phyloP scores from a whole-genome alignment of 805 yeast species.

The Saccharomycopsis sp. region DNA sequence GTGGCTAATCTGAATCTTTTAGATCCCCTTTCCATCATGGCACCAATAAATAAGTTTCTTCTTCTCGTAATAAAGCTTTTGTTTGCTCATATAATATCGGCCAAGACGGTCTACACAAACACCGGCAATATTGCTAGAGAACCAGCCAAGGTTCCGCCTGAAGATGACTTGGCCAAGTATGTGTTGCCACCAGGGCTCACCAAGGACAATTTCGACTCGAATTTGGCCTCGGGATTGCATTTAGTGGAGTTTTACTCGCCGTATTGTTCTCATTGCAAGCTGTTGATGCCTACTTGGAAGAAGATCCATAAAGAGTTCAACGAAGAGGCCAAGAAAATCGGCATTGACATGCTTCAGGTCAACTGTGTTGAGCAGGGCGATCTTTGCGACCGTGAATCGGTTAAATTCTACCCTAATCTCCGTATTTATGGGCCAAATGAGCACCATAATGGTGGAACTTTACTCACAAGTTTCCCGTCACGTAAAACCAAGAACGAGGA shows the following conservation, averaged over 20 bases:
- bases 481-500: constrained; percentile 41
- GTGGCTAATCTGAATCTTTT: no score
- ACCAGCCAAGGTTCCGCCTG: neutral
- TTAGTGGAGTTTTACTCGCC: constrained; percentile 90
- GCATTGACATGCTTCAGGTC: constrained; percentile 63
- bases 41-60: neutral
- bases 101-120: neutral
- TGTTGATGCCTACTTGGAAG: constrained; percentile 79
- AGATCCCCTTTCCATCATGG: no score
- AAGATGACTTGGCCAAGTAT: neutral
- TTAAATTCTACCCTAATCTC: constrained; percentile 63
- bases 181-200: constrained; percentile 47
- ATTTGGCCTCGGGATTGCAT: constrained; percentile 49
- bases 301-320: constrained; percentile 48
- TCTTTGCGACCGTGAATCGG: constrained; percentile 62
- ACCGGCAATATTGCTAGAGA: constrained; percentile 1
- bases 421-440: constrained; percentile 60
- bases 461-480: constrained; percentile 42
- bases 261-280: constrained; percentile 75
- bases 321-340: constrained; percentile 37
- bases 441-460: constrained; percentile 32
- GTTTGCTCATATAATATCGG: constrained; percentile 1
- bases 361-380: constrained; percentile 86
- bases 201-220: constrained; percentile 41
- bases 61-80: neutral